Conservation (phyloP, 2,329 filamentous ascomycete genomes). For the Microdochium paspali region DNA sequence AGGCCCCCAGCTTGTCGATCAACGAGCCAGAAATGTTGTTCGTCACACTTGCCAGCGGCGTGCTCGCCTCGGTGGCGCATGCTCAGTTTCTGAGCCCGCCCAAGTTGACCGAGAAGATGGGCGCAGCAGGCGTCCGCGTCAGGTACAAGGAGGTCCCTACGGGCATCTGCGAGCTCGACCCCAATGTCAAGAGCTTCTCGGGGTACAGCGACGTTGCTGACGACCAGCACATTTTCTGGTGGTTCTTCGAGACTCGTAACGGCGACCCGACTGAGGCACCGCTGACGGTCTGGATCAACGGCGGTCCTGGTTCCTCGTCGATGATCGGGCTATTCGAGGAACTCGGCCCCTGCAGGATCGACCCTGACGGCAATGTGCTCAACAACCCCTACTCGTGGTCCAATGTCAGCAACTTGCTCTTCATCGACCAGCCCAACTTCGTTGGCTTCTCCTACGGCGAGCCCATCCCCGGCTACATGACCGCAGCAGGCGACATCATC, state of each 20-base stretch:
- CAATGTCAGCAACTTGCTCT: constrained; percentile 49
- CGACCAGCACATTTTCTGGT: constrained; percentile 32
- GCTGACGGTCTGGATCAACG: constrained; percentile 43
- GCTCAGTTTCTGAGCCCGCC: constrained; percentile 53
- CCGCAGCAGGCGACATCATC: constrained; percentile 21
- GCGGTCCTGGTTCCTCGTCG: constrained; percentile 40
- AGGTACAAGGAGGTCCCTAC: constrained; percentile 37
- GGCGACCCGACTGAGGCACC: constrained; percentile 31
- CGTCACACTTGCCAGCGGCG: not conserved
- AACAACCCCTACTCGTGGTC: constrained; percentile 53
- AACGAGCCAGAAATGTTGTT: not conserved
- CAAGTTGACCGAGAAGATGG: constrained; percentile 23
- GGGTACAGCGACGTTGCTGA: constrained; percentile 31
- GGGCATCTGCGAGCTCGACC: constrained; percentile 33
- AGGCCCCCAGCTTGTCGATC: not conserved
- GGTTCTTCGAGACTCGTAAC: constrained; percentile 41
- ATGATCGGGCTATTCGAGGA: constrained; percentile 47
- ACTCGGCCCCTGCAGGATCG: constrained; percentile 27
- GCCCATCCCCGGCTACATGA: constrained; percentile 18
- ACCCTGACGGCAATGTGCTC: constrained; percentile 29
- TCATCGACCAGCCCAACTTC: constrained; percentile 52
- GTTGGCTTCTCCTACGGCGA: constrained; percentile 43
- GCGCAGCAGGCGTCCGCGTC: constrained; percentile 28
- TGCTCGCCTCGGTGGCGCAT: constrained; percentile 15
- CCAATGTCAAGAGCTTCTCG: constrained; percentile 28